These are phyloP conservation scores for Lactifluus subvellereus DNA, from an alignment of 768 basidiomycete genomes.

Conservation along the genomic window DNA sequence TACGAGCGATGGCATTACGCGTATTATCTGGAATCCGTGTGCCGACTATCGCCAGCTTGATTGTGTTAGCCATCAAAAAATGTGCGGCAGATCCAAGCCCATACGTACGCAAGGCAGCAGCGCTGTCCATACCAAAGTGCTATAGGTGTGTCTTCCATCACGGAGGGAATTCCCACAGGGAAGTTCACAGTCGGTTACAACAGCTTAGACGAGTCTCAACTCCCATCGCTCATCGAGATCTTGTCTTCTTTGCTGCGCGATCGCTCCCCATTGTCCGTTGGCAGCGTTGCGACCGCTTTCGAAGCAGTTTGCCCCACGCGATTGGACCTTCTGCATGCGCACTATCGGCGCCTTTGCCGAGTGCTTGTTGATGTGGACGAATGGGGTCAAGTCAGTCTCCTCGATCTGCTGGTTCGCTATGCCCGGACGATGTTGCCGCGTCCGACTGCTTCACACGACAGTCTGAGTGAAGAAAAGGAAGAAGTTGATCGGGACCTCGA, in stretches of 20 bases:
- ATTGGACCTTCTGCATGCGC: constrained; percentile 81
- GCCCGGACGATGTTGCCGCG: constrained; percentile 76
- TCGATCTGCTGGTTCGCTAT: constrained; percentile 77
- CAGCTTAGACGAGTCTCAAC: constrained; percentile 72
- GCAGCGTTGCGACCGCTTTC: constrained; percentile 82
- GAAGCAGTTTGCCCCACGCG: constrained; percentile 80
- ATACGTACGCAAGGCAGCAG: constrained; percentile 90
- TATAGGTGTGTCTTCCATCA: constrained; percentile 50
- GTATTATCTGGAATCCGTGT: constrained; percentile 91
- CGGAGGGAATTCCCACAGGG: neutral
- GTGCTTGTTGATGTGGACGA: constrained; percentile 90
- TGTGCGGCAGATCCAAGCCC: constrained; percentile 89
- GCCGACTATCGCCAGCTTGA: constrained; percentile 78
- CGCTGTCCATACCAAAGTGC: constrained; percentile 82
- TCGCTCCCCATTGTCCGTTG: constrained; percentile 81
- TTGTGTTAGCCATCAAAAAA: constrained; percentile 86
- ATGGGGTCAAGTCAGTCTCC: constrained; percentile 86
- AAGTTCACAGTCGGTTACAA: constrained; percentile 1
- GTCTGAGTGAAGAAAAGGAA: constrained; percentile 36
- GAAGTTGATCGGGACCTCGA: constrained; percentile 76
- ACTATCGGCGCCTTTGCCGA: constrained; percentile 79
- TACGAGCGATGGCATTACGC: constrained; percentile 92
- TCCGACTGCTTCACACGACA: constrained; percentile 38
- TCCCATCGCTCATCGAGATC: constrained; percentile 63
- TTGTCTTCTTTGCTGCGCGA: constrained; percentile 62